Evolutionary conservation across 306 rosid genomes (phyloP).

Genomic region (Erythrophleum fordii): DNA sequence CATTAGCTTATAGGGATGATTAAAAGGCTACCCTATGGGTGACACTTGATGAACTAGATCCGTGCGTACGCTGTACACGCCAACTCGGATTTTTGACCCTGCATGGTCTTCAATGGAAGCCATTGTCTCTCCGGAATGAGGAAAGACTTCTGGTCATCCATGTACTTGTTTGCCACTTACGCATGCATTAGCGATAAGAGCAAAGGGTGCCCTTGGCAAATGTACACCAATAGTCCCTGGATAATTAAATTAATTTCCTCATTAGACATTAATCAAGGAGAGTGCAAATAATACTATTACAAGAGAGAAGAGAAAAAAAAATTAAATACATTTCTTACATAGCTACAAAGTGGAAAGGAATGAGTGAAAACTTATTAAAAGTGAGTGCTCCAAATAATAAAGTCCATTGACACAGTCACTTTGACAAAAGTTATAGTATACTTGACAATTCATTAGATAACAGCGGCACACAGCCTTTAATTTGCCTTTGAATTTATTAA

Average conservation of each 20-base stretch:
- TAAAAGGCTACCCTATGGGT: conserved; percentile 5
- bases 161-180: conserved; percentile 64
- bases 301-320: background rate
- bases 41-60: conserved; percentile 4
- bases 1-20: background rate
- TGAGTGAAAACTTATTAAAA: no score
- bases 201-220: conserved; percentile 38
- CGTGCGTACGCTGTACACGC: background rate
- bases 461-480: background rate
- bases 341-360: no score
- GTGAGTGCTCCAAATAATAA: no score
- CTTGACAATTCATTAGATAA: background rate
- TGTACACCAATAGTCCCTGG: background rate
- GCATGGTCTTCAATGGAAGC: conserved; percentile 46
- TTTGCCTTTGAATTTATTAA: background rate
- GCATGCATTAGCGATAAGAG: conserved; percentile 9
- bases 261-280: background rate
- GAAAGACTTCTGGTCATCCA: conserved; percentile 39
- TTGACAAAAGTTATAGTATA: background rate
- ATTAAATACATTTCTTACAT: background rate
- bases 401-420: no score
- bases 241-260: background rate
- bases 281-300: background rate
- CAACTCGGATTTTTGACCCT: conserved; percentile 27
- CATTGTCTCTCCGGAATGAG: conserved; percentile 42